Evolutionary conservation across 352 stramenopile genomes (phyloP).

Genomic region (Phytopythium delawarense): DNA sequence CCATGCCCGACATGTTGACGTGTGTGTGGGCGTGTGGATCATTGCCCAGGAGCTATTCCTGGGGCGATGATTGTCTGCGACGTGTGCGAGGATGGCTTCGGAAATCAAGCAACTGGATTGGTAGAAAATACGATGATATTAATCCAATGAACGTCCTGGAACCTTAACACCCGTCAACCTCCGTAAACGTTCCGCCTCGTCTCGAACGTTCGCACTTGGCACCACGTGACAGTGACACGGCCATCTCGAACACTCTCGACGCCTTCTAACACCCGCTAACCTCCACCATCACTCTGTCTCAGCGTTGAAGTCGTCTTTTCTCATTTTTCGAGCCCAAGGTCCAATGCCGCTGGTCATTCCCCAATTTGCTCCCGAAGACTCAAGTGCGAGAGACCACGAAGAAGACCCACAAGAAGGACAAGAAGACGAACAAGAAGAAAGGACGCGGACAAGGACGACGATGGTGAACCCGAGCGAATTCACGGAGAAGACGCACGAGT

Average conservation of each 20-base stretch:
- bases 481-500: slow-evolving; percentile 77
- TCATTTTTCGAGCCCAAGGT: too few relatives aligned
- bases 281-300: slow-evolving; percentile 5
- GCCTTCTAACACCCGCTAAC: slow-evolving; percentile 5
- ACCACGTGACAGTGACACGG: not conserved
- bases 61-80: not conserved
- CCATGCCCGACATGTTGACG: not conserved
- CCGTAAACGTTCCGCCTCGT: not conserved
- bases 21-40: too few relatives aligned
- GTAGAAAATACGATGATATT: not conserved
- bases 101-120: not conserved
- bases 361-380: slow-evolving; percentile 18
- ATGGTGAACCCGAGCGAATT: slow-evolving; percentile 75
- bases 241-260: slow-evolving; percentile 3
- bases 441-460: slow-evolving; percentile 4
- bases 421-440: slow-evolving; percentile 8
- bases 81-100: not conserved
- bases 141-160: not conserved
- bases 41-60: not conserved
- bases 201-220: slow-evolving; percentile 4
- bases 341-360: slow-evolving; percentile 13
- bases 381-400: slow-evolving; percentile 12
- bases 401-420: not conserved
- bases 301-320: slow-evolving; percentile 12
- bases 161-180: slow-evolving; percentile 4